Evolutionary conservation across 495 filamentous ascomycete species (phyloP).

Genomic region (Parathielavia appendiculata): DNA sequence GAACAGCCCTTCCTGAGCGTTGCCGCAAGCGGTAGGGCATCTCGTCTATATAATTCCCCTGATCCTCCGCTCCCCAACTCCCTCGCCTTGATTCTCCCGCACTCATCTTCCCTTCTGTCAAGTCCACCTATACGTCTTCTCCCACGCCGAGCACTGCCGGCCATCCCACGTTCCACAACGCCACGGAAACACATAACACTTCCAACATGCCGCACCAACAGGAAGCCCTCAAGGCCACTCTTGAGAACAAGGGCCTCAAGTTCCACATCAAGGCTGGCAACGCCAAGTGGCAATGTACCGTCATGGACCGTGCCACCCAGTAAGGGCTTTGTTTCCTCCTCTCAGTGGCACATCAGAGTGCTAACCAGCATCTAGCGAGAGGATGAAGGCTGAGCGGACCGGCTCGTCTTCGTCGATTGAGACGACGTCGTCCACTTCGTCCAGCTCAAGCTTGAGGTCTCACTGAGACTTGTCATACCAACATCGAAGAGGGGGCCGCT

Average conservation of each 20-base stretch:
- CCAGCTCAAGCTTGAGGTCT: conserved; percentile 26
- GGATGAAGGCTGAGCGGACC: conserved; percentile 21
- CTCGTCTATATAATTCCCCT: conserved; percentile 9
- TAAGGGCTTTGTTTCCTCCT: conserved; percentile 23
- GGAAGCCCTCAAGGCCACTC: conserved; percentile 27
- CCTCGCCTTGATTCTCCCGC: not conserved
- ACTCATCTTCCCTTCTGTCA: not conserved
- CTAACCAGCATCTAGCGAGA: conserved; percentile 33
- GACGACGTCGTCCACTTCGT: conserved; percentile 28
- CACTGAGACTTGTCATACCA: conserved; percentile 15
- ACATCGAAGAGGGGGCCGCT: not conserved
- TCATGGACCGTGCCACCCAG: conserved; percentile 42
- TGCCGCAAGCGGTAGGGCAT: not conserved
- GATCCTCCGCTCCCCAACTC: not conserved
- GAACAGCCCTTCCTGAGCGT: not conserved
- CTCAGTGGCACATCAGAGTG: not conserved
- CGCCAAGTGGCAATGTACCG: conserved; percentile 37
- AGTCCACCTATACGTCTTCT: not conserved
- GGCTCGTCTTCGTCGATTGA: conserved; percentile 26
- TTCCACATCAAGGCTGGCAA: conserved; percentile 42
- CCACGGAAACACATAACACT: not conserved
- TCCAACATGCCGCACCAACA: conserved; percentile 10
- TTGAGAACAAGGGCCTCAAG: conserved; percentile 35
- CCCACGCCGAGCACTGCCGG: not conserved
- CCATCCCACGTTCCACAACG: not conserved